These are phyloP conservation scores for Huntiella moniliformis DNA, from an alignment of 2,329 filamentous ascomycete genomes.

Conservation along the genomic window DNA sequence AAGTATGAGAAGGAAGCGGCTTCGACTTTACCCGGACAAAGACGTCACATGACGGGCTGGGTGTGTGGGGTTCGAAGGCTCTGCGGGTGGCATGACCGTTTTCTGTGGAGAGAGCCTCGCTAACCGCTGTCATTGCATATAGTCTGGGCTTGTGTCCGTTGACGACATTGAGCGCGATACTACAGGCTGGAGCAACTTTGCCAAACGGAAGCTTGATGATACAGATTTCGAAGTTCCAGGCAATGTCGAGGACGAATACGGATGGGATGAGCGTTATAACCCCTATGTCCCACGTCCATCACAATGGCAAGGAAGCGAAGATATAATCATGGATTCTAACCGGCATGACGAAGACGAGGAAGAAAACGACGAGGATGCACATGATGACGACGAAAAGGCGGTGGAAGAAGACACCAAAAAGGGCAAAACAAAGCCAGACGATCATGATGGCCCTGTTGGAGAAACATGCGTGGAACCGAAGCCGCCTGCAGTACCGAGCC, in stretches of 20 bases:
- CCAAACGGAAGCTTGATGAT: conserved; percentile 41
- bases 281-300: conserved; percentile 40
- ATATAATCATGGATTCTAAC: conserved; percentile 34
- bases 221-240: conserved; percentile 31
- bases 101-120: background rate
- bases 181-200: conserved; percentile 13
- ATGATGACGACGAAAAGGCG: conserved; percentile 12
- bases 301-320: conserved; percentile 50
- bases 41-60: background rate
- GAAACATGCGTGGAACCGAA: background rate
- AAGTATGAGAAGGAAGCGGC: no score
- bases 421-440: conserved; percentile 13
- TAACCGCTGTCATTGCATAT: background rate
- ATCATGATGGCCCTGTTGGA: background rate
- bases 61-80: no score
- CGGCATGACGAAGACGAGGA: conserved; percentile 18
- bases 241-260: conserved; percentile 48
- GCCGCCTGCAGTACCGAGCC: no score
- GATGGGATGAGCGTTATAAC: conserved; percentile 49
- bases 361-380: conserved; percentile 14
- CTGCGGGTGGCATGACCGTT: no score
- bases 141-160: conserved; percentile 11
- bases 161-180: conserved; percentile 13
- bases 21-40: conserved; percentile 1
- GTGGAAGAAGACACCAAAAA: conserved; percentile 5